Base-by-base conservation (phyloP, 495 filamentous ascomycete genomes). In the Penicillium waksmanii region DNA sequence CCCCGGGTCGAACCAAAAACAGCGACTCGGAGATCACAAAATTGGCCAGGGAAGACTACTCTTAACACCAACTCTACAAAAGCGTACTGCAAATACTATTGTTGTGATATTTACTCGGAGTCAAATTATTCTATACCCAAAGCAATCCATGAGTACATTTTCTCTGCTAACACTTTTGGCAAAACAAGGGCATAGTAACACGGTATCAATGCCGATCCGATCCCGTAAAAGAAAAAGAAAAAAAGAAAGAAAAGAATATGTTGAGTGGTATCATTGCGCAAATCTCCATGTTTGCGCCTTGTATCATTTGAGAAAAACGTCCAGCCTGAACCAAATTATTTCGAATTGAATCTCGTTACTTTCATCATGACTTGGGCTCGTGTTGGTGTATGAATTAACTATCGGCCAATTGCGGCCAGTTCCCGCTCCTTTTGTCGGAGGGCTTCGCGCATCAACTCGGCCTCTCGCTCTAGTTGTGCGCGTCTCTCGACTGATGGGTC, bases 381-480 rank as follows among this genome's bases (percentile, higher is more conserved):
- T 57, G 15, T 57, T 42, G 35, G 31, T n/a, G 36, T 31, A 31
- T 31, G 27, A 9, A 31, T 31, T 31, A 19, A 58, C 55, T 64
- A 69, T 31, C 72, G 69, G 51, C 73, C 81, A 62, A 92, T 70
- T 64, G 88, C 89, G 25, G 88, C 89, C 56, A 96, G 71, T 57
- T 96, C 91, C 52, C 86, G 82, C 72, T 96, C 91, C 68, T 91
- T 94, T 21, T 85, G 85, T 18, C 83, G 81, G 36, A 97, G 74
- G 66, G 88, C 76, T 65, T 89, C 85, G 33, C 90, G 82, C 84
- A 96, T 93, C 56, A 80, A 77, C 66, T 94, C 88, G 0, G 88
- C 84, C 72, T 97, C 91, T 3, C 85, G 80, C 67, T 88, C 83
- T 53, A 96, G 75, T 59, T 85, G 79, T 19, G 84, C 84, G 33